These are phyloP conservation scores for Cladosporium sp. DNA, from an alignment of 2,329 filamentous ascomycete genomes.

Conservation along the genomic window DNA sequence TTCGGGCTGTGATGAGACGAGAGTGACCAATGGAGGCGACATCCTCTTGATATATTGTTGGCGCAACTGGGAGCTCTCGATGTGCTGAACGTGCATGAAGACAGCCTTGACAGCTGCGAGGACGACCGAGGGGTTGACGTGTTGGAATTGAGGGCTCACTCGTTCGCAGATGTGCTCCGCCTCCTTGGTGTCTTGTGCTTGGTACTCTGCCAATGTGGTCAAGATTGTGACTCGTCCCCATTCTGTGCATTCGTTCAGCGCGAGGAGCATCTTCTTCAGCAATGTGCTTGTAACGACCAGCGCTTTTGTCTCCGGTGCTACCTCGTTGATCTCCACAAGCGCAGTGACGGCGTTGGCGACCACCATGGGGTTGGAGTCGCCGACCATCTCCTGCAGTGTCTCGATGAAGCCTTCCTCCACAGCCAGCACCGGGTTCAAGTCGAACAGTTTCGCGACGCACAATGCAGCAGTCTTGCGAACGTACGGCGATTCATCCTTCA, in stretches of 20 bases:
- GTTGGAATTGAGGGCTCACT: slow-evolving; percentile 94
- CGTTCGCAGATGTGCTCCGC: slow-evolving; percentile 97
- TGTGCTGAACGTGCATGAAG: slow-evolving; percentile 89
- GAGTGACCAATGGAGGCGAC: slow-evolving; percentile 92
- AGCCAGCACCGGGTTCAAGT: slow-evolving; percentile 87
- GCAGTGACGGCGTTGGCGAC: slow-evolving; percentile 97
- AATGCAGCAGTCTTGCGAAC: slow-evolving; percentile 97
- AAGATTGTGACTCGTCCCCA: slow-evolving; percentile 96
- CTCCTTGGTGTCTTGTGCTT: slow-evolving; percentile 84
- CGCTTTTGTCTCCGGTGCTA: slow-evolving; percentile 85
- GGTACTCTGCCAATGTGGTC: slow-evolving; percentile 85
- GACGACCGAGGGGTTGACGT: slow-evolving; percentile 96
- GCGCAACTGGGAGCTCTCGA: slow-evolving; percentile 70
- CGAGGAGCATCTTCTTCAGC: slow-evolving; percentile 94
- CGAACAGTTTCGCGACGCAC: slow-evolving; percentile 96
- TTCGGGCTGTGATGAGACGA: slow-evolving; percentile 92
- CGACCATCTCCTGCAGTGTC: slow-evolving; percentile 90
- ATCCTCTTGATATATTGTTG: slow-evolving; percentile 96
- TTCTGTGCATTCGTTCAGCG: slow-evolving; percentile 96
- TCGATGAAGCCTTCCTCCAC: slow-evolving; percentile 97
- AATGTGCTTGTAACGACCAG: slow-evolving; percentile 78
- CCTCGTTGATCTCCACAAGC: slow-evolving; percentile 85
- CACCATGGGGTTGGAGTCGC: slow-evolving; percentile 98
- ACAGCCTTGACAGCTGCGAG: slow-evolving; percentile 97
- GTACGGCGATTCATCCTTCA: slow-evolving; percentile 96